Evolutionary conservation across 169 alveolate species (phyloP).

Genomic region (Toxoplasma gondii): DNA sequence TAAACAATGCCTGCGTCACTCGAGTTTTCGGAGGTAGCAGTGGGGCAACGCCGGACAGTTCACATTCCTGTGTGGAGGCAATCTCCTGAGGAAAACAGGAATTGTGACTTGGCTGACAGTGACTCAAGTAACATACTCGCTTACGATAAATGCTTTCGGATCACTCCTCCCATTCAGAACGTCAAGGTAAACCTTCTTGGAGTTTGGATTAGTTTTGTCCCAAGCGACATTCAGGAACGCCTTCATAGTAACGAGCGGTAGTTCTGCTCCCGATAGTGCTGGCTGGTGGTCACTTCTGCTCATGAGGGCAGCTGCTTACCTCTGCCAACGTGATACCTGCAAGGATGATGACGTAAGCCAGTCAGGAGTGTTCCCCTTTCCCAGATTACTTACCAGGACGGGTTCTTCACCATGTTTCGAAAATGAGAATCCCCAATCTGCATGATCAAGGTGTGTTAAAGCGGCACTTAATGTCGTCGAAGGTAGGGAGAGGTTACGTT

Average conservation of each 20-base stretch:
- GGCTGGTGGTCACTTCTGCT: background rate
- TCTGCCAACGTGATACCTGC: conserved; percentile 47
- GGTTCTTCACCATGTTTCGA: conserved; percentile 61
- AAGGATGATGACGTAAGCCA: background rate
- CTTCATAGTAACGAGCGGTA: conserved; percentile 39
- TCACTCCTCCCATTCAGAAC: conserved; percentile 46
- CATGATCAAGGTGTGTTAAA: background rate
- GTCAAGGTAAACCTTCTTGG: conserved; percentile 44
- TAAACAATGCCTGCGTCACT: conserved; percentile 35
- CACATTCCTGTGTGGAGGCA: conserved; percentile 62
- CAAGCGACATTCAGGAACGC: conserved; percentile 44
- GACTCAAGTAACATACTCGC: background rate
- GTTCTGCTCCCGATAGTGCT: background rate
- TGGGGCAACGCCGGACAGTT: conserved; percentile 60
- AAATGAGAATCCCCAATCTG: conserved; percentile 60
- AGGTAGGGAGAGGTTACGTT: conserved; percentile 10
- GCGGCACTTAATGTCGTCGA: background rate
- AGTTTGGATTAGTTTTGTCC: conserved; percentile 45
- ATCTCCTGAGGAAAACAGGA: conserved; percentile 26
- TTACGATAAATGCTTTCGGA: conserved; percentile 52
- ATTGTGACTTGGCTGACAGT: background rate
- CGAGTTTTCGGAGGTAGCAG: conserved; percentile 33
- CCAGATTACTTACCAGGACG: conserved; percentile 37
- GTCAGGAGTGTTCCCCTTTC: background rate
- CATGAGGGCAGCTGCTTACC: background rate